A percentile compares a stretch with the other conserved stretches of the same genome.
These are phyloP conservation scores for Antitrichia curtipendula DNA, from an alignment of 225 moss, liverwort and hornwort species.

Conservation along the genomic window DNA sequence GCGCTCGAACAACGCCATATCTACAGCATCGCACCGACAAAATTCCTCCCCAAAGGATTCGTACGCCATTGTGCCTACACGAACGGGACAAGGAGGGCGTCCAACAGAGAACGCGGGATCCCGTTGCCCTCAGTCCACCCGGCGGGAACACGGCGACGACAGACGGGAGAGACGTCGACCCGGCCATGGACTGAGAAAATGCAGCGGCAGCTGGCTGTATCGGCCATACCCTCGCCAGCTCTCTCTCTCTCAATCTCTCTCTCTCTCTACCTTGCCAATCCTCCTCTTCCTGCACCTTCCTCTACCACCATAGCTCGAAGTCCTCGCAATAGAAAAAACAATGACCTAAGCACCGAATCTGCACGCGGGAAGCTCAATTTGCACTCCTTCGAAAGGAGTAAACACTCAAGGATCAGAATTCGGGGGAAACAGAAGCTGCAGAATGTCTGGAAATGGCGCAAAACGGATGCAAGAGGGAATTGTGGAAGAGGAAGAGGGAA, in stretches of 20 bases:
- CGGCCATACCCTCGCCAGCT: constrained; percentile 36
- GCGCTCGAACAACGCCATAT: neutral
- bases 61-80: constrained; percentile 9
- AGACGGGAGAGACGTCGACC: constrained; percentile 26
- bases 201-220: constrained; percentile 6
- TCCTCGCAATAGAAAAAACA: neutral
- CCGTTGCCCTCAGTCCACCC: neutral
- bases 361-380: neutral
- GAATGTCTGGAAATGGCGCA: neutral
- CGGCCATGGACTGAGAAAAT: constrained; percentile 33
- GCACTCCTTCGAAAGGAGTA: neutral
- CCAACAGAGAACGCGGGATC: neutral
- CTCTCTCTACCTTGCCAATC: neutral
- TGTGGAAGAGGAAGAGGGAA: neutral
- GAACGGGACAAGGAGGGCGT: neutral
- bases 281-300: neutral
- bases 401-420: neutral
- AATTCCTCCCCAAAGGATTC: neutral
- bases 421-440: neutral
- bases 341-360: neutral
- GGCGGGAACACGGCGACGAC: constrained; percentile 15
- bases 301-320: neutral
- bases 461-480: neutral
- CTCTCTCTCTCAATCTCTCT: neutral
- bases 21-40: neutral